Evolutionary conservation across 495 filamentous ascomycete species (phyloP).

Genomic region (Neurospora terricola): DNA sequence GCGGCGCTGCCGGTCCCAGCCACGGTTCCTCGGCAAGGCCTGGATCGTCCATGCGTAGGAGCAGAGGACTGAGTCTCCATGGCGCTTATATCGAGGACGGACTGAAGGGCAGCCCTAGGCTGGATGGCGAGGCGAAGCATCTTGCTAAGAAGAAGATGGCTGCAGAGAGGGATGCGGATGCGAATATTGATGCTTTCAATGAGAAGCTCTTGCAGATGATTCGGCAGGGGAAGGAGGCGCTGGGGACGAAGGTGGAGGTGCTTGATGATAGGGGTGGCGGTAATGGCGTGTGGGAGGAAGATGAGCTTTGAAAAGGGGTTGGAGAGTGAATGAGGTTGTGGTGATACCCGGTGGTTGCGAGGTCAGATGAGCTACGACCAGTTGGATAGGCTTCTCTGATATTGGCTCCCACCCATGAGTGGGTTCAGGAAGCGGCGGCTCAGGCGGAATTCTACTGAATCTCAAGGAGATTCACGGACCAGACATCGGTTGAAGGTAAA

Average conservation of each 20-base stretch:
- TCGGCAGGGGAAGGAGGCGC: constrained; percentile 71
- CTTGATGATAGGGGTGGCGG: constrained; percentile 40
- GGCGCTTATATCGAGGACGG: constrained; percentile 9
- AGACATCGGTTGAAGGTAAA: background rate
- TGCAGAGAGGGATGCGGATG: constrained; percentile 70
- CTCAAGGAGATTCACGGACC: background rate
- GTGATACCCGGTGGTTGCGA: background rate
- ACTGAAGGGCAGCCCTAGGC: constrained; percentile 29
- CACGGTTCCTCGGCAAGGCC: constrained; percentile 8
- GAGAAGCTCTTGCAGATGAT: constrained; percentile 76
- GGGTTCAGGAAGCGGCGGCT: background rate
- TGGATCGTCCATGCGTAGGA: background rate
- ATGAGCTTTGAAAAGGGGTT: constrained; percentile 8
- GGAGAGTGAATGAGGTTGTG: background rate
- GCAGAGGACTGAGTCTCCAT: background rate
- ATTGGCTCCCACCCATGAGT: background rate
- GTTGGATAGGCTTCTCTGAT: background rate
- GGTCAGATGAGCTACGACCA: background rate
- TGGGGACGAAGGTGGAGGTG: constrained; percentile 71
- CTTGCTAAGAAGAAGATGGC: constrained; percentile 55
- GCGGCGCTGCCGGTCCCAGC: constrained; percentile 17
- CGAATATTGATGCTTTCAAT: constrained; percentile 67
- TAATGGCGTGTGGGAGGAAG: constrained; percentile 29
- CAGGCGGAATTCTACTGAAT: background rate
- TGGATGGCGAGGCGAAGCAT: constrained; percentile 51